These are phyloP conservation scores for Arctium lappa DNA, from an alignment of 129 eudicot genomes.

Conservation along the genomic window DNA sequence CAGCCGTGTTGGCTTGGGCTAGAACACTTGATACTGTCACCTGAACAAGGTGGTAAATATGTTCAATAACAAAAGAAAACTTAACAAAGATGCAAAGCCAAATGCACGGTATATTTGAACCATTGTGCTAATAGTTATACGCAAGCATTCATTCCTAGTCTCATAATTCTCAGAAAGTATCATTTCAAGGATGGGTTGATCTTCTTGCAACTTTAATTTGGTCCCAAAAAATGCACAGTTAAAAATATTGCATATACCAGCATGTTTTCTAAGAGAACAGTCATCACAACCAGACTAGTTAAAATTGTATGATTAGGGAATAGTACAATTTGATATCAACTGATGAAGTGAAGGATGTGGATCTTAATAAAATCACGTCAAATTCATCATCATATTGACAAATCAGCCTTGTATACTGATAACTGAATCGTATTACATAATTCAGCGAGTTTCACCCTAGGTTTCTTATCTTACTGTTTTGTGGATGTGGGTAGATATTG, in stretches of 20 bases:
- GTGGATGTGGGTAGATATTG: not conserved
- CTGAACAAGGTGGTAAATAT: conserved; percentile 29
- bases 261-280: not conserved
- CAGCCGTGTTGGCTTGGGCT: conserved; percentile 25
- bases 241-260: not conserved
- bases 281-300: not conserved
- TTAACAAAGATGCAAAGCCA: conserved; percentile 1
- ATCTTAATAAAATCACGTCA: too few species aligned
- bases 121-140: not conserved
- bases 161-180: not conserved
- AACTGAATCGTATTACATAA: too few species aligned
- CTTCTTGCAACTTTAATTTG: not conserved
- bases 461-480: not conserved
- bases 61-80: not conserved
- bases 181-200: not conserved
- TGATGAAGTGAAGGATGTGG: too few species aligned
- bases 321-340: too few species aligned
- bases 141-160: not conserved
- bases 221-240: not conserved
- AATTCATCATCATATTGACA: too few species aligned
- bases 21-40: conserved; percentile 25
- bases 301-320: not conserved
- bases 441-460: not conserved
- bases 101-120: not conserved
- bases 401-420: too few species aligned